phyloP scores from a whole-genome alignment of 208 protist species.

The Trypanosoma platydactyli region DNA sequence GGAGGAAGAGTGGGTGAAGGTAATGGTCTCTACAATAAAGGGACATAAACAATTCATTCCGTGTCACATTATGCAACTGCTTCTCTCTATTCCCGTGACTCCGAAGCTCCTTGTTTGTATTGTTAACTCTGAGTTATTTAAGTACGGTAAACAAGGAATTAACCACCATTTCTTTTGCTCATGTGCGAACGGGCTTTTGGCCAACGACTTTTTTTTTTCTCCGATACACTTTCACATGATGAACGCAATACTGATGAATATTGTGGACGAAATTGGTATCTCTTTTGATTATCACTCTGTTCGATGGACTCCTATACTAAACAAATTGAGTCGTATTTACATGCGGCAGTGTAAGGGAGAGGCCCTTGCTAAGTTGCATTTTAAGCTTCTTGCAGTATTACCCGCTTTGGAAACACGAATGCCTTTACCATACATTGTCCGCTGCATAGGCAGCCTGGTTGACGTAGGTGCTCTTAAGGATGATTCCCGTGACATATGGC shows the following conservation, averaged over 20 bases:
- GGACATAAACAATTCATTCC: conserved; percentile 13
- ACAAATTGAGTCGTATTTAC: conserved; percentile 77
- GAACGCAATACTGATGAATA: conserved; percentile 38
- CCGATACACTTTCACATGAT: conserved; percentile 41
- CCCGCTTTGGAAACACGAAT: conserved; percentile 59
- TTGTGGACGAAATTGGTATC: conserved; percentile 23
- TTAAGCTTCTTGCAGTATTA: conserved; percentile 33
- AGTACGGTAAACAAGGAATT: conserved; percentile 16
- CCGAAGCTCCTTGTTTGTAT: conserved; percentile 21
- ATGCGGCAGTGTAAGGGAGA: conserved; percentile 42
- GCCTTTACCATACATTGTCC: conserved; percentile 58
- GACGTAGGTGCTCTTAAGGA: conserved; percentile 29
- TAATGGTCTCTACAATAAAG: not conserved
- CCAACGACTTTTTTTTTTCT: conserved; percentile 76
- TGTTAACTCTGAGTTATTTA: conserved; percentile 27
- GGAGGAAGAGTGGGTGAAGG: not conserved
- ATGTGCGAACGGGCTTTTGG: conserved; percentile 49
- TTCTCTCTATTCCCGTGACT: conserved; percentile 8
- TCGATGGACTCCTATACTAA: conserved; percentile 75
- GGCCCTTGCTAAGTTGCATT: conserved; percentile 40
- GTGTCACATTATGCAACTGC: conserved; percentile 18
- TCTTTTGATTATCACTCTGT: conserved; percentile 54
- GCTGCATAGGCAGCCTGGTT: conserved; percentile 61
- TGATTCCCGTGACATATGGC: conserved; percentile 29
- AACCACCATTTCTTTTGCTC: conserved; percentile 33